phyloP scores from a whole-genome alignment of 495 filamentous ascomycete genomes.

The Penicillium coprophilum region DNA sequence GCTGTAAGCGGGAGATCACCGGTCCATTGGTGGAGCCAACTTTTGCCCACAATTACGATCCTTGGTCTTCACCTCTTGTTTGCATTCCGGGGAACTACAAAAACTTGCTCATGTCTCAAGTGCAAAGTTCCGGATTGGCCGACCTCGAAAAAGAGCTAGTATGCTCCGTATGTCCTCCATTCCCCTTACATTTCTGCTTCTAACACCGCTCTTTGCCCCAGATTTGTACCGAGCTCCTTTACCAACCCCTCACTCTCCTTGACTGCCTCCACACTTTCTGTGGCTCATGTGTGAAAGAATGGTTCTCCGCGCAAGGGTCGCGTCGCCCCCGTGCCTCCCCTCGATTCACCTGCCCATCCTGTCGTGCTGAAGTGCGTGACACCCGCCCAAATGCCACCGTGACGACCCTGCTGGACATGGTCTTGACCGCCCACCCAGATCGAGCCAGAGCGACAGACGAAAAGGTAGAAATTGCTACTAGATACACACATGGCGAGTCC shows the following conservation, averaged over 20 bases:
- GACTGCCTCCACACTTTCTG: slow-evolving; percentile 98
- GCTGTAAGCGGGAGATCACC: slow-evolving; percentile 13
- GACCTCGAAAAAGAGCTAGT: slow-evolving; percentile 87
- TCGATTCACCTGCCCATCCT: slow-evolving; percentile 85
- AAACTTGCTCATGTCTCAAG: slow-evolving; percentile 25
- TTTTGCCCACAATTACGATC: slow-evolving; percentile 5
- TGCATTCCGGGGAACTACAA: not conserved
- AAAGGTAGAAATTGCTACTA: slow-evolving; percentile 63
- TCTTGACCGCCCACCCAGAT: slow-evolving; percentile 69
- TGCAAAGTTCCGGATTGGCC: slow-evolving; percentile 35
- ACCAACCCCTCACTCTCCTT: slow-evolving; percentile 91
- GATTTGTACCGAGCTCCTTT: slow-evolving; percentile 97
- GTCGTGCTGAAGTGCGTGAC: slow-evolving; percentile 78
- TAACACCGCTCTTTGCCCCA: slow-evolving; percentile 32
- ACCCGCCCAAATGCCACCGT: slow-evolving; percentile 83
- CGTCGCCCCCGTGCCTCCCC: slow-evolving; percentile 46
- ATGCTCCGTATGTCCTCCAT: slow-evolving; percentile 71
- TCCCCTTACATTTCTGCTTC: slow-evolving; percentile 24
- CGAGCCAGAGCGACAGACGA: slow-evolving; percentile 64
- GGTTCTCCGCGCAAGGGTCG: slow-evolving; percentile 71
- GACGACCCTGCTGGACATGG: slow-evolving; percentile 78
- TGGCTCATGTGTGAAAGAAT: slow-evolving; percentile 89
- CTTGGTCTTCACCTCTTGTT: slow-evolving; percentile 17
- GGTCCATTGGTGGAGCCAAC: slow-evolving; percentile 5
- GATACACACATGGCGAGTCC: slow-evolving; percentile 76